Base-by-base conservation (phyloP, 495 filamentous ascomycete species). In the Talaromyces thailandensis region DNA sequence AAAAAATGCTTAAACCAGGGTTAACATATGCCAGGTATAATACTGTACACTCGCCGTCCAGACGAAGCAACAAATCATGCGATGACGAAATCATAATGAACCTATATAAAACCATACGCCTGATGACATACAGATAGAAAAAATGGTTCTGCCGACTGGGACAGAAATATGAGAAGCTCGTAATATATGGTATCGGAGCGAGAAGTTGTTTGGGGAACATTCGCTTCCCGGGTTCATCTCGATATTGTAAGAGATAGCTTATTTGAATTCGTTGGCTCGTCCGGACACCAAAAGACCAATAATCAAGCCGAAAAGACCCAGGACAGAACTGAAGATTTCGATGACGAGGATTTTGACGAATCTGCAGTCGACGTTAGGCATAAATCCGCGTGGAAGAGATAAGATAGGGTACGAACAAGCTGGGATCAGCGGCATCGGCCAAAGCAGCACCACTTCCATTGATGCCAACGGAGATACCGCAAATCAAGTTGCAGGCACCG, bases 321-420 rank as follows among this genome's bases (percentile, higher is more conserved):
- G 80, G 21, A 99, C 92, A 6, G 94, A 98, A 70, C 94, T 97
- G 81, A 99, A 99, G 73, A 99, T 99, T 76, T 99, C 95, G 68
- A 99, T 92, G 65, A 99, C 93, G 45, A 99, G 86, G 68, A 98
- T 96, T 79, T 96, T 96, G 75, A 99, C 93, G 77, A 99, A 99
- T 26, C 51, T 55, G 51, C 51, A 55, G 9, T 28, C 16, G 24
- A 55, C 48, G 66, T 74, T 66, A 76, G 66, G 21, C 43, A 48
- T 58, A 65, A 52, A 35, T 14, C 32, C 53, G 23, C 9, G 32
- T 11, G 28, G 35, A 58, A 26, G 25, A 25, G 9, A 18, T 51
- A 29, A 37, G 21, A 7, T 56, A 48, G 53, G 51, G 37, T 40
- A 82, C 91, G 73, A 80, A 96, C 90, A 99, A 77, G 64, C 82